Evolutionary conservation across 257 asterid species (phyloP), one percentile per base, ranked within the genome.

Genomic region (Echium plantagineum): DNA sequence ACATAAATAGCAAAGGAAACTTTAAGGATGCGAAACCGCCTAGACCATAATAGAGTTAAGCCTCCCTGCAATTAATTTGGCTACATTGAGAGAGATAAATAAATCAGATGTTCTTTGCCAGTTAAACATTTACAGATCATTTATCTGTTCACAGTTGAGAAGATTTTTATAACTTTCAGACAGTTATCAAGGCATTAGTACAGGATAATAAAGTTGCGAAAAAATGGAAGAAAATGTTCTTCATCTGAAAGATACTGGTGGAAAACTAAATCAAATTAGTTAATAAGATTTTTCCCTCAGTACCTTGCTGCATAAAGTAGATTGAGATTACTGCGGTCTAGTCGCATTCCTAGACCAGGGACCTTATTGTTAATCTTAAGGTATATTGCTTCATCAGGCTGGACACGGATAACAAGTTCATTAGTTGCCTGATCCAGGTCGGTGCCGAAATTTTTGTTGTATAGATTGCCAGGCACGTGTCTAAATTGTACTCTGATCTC

Each of bases 391-490:
- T 91, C 98, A 63, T 91, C 91, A 0, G 98, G 98, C 71, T 91
- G 98, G 49, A 91, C 95, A 24, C 96, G 93, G 62, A 91, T 91
- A n/a, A 91, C 98, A 12, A 91, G 94, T 84, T 91, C 98, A 63
- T 91, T 91, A 15, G 98, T 87, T 51, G 95, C 94, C 70, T 66
- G 85, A 74, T 87, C 98, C 17, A 88, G 88, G 72, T 78, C 85
- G 9, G 90, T 78, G 61, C 98, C 96, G 57, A 85, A 63, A 70
- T 65, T 85, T 20, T 71, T 68, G 31, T 82, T 83, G 77, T 91
- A 91, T 66, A 91, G 71, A 58, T 91, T 87, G 19, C 98, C 98
- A 6, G 98, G 98, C 48, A 91, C 98, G 47, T 78, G 94, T 64
- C 98, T 85, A 66, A 87, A 91, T 81, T 91, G 98, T 21, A 91